Conservation (phyloP, 2,329 filamentous ascomycete species). For the Rhynchosporium secalis region DNA sequence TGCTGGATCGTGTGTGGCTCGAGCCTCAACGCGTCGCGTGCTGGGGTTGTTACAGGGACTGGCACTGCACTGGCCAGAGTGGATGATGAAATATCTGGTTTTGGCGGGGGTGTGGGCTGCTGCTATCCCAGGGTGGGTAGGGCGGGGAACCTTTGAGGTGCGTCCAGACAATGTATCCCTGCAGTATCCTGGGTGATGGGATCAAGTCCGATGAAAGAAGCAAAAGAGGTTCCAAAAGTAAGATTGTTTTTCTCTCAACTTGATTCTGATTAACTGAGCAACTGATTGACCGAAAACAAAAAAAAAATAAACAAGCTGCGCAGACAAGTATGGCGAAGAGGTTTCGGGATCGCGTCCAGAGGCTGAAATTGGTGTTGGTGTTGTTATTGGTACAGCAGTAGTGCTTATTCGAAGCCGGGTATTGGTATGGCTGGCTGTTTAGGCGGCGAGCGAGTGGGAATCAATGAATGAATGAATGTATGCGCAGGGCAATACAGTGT, state of each 20-base stretch:
- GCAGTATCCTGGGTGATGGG: background rate
- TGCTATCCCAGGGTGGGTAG: background rate
- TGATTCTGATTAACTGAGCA: no score
- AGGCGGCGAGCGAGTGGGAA: background rate
- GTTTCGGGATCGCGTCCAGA: background rate
- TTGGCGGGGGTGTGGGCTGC: constrained; percentile 7
- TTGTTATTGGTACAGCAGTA: background rate
- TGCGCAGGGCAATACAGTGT: background rate
- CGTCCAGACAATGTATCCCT: background rate
- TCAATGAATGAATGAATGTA: background rate
- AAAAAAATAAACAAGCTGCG: no score
- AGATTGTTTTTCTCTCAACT: background rate
- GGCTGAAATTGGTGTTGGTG: background rate
- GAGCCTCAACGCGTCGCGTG: constrained; percentile 18
- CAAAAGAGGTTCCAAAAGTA: constrained; percentile 8
- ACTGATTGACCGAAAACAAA: no score
- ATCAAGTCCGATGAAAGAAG: background rate
- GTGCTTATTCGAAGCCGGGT: background rate
- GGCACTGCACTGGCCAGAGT: background rate
- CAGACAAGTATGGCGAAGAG: no score
- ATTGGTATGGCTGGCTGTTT: constrained; percentile 7
- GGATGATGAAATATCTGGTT: constrained; percentile 1
- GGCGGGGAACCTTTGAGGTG: constrained; percentile 3
- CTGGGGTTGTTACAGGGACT: background rate
- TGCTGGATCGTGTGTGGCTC: constrained; percentile 10